Conservation (phyloP, 805 yeast genomes). For the Starmerella stigmatis region DNA sequence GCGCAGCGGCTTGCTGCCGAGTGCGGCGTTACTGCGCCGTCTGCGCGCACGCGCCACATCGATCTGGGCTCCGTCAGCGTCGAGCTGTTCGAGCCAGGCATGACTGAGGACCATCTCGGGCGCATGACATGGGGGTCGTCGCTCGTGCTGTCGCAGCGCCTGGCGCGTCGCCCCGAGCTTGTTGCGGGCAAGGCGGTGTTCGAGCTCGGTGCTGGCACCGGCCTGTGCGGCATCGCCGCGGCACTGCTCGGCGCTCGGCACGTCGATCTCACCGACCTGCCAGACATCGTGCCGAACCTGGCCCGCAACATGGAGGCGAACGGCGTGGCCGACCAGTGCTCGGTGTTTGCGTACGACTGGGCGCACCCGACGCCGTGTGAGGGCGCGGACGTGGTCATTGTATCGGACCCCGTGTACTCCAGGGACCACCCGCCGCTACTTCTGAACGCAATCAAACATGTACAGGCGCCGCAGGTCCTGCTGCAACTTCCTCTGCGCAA, state of each 20-base stretch:
- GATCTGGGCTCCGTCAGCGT: conserved; percentile 35
- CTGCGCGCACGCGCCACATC: conserved; percentile 55
- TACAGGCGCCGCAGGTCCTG: conserved; percentile 39
- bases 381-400: conserved; percentile 48
- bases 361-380: conserved; percentile 39
- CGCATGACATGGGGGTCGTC: conserved; percentile 96
- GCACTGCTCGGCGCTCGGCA: conserved; percentile 40
- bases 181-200: conserved; percentile 26
- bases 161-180: conserved; percentile 29
- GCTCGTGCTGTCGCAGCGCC: conserved; percentile 49
- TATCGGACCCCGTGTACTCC: conserved; percentile 87
- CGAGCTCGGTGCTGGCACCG: conserved; percentile 95
- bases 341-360: conserved; percentile 68
- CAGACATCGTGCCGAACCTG: conserved; percentile 64
- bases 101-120: conserved; percentile 80
- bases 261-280: conserved; percentile 61
- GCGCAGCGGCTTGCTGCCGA: conserved; percentile 63
- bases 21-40: conserved; percentile 77
- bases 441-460: conserved; percentile 44
- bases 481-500: conserved; percentile 69
- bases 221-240: conserved; percentile 70
- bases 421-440: conserved; percentile 70
- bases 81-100: conserved; percentile 63
- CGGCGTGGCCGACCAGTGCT: conserved; percentile 22
- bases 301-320: conserved; percentile 49